Percentiles rank a stretch among this genome's conserved stretches.
Evolutionary conservation across 139 green algal genomes (phyloP).

Genomic region (Chlorella vulgaris): DNA sequence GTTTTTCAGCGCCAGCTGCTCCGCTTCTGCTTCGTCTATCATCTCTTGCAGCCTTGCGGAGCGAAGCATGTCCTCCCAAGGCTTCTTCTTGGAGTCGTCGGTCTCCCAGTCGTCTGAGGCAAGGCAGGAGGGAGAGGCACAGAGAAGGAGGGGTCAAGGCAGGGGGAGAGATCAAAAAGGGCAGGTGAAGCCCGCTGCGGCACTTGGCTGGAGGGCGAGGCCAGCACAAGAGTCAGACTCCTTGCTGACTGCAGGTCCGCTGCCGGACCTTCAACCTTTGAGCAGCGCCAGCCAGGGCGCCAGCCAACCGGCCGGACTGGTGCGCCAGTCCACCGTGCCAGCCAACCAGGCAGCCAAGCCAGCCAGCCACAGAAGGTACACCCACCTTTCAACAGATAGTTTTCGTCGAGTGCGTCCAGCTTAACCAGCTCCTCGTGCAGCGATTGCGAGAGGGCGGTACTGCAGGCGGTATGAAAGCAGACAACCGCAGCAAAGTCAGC

Average conservation of each 20-base stretch:
- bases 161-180: not conserved
- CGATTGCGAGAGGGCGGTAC: not conserved
- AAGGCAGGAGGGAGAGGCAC: not conserved
- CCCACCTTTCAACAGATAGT: not conserved
- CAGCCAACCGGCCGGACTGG: not conserved
- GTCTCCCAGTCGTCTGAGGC: conserved; percentile 7
- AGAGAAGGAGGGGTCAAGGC: not conserved
- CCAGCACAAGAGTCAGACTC: too few relatives aligned
- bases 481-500: too few relatives aligned
- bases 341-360: not conserved
- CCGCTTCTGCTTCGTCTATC: not conserved
- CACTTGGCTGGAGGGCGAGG: too few relatives aligned
- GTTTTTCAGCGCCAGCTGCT: conserved; percentile 17
- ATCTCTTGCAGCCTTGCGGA: not conserved
- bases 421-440: not conserved
- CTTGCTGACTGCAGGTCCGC: too few relatives aligned
- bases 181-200: not conserved
- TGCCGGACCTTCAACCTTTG: too few relatives aligned
- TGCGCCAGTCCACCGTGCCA: too few relatives aligned
- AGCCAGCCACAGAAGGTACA: not conserved
- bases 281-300: too few relatives aligned
- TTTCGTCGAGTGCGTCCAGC: not conserved
- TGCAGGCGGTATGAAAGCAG: not conserved
- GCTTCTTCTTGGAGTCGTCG: too few relatives aligned
- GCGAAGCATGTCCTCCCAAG: not conserved